These are phyloP conservation scores for Kodamaea ohmeri DNA, from an alignment of 1,139 yeast genomes.

Conservation along the genomic window DNA sequence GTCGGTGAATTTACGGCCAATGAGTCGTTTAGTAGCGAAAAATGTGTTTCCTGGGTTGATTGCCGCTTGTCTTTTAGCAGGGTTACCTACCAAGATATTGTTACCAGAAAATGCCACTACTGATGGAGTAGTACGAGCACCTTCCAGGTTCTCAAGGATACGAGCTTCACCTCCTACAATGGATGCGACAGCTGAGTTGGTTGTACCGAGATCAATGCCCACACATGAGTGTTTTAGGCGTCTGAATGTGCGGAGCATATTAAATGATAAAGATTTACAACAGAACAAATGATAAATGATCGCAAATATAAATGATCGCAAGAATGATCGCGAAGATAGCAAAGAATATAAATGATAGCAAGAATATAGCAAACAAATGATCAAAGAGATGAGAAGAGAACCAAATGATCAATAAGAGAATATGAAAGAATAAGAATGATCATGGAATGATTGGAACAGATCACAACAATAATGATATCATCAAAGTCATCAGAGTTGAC, in stretches of 20 bases:
- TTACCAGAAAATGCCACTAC: slow-evolving; percentile 55
- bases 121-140: slow-evolving; percentile 71
- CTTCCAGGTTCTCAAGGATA: slow-evolving; percentile 67
- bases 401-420: too few relatives aligned
- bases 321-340: too few relatives aligned
- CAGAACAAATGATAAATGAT: too few relatives aligned
- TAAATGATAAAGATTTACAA: neutral
- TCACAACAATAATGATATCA: too few relatives aligned
- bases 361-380: too few relatives aligned
- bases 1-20: slow-evolving; percentile 65
- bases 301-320: neutral
- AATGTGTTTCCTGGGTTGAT: slow-evolving; percentile 68
- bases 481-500: too few relatives aligned
- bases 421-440: too few relatives aligned
- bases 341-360: too few relatives aligned
- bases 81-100: slow-evolving; percentile 51
- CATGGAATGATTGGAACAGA: too few relatives aligned
- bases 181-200: slow-evolving; percentile 78
- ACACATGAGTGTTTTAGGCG: slow-evolving; percentile 38
- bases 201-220: slow-evolving; percentile 79
- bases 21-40: slow-evolving; percentile 70
- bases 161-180: slow-evolving; percentile 50
- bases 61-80: slow-evolving; percentile 67
- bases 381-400: too few relatives aligned
- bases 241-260: neutral